Percentiles rank a stretch among this genome's conserved stretches.
phyloP scores from a whole-genome alignment of 2,329 filamentous ascomycete genomes.

The Fonsecaea pedrosoi region DNA sequence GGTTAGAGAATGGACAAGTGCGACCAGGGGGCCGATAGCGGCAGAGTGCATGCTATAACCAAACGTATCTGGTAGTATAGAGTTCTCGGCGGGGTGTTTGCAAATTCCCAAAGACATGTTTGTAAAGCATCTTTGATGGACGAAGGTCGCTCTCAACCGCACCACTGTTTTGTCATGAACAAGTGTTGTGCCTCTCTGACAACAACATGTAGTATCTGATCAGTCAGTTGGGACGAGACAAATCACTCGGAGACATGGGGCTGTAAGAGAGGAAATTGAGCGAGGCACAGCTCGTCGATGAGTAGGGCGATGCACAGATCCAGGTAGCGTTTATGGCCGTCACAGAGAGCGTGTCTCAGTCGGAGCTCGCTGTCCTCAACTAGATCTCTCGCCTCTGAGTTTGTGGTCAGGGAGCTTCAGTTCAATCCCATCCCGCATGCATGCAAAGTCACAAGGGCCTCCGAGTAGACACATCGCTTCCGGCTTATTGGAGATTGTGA shows the following conservation, averaged over 20 bases:
- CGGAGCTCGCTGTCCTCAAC: no score
- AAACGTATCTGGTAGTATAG: not conserved
- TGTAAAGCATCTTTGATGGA: not conserved
- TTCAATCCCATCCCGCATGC: not conserved
- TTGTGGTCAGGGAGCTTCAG: not conserved
- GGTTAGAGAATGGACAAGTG: not conserved
- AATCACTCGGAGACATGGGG: conserved; percentile 30
- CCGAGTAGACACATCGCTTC: not conserved
- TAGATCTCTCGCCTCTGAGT: not conserved
- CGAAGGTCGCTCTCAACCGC: not conserved
- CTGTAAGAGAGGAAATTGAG: conserved; percentile 41
- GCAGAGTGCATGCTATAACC: not conserved
- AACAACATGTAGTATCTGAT: no score
- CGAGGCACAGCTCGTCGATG: conserved; percentile 44
- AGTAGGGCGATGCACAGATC: conserved; percentile 42
- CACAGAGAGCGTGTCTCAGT: no score
- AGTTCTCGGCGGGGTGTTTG: not conserved
- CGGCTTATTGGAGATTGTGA: not conserved
- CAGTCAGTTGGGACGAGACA: no score
- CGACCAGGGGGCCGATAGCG: not conserved
- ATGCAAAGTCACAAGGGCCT: not conserved
- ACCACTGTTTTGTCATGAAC: no score
- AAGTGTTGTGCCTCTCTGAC: no score
- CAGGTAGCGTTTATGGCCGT: conserved; percentile 48
- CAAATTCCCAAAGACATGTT: not conserved